These are phyloP conservation scores for Hibiscus tridactylites DNA, from an alignment of 345 rosid species.

Conservation along the genomic window DNA sequence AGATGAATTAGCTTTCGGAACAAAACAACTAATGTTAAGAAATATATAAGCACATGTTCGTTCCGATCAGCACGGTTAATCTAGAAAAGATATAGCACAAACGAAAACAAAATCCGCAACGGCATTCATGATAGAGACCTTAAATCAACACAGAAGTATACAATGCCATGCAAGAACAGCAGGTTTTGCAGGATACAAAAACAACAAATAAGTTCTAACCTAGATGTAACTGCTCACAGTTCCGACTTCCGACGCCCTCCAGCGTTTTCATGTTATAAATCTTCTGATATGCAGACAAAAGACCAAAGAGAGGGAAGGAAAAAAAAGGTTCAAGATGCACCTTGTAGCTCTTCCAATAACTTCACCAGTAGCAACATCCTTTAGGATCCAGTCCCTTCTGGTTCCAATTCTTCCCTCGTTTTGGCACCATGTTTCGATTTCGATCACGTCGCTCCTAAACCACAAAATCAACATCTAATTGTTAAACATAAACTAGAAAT, in stretches of 20 bases:
- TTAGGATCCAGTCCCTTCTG: constrained; percentile 88
- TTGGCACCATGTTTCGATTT: constrained; percentile 97
- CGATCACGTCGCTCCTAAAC: constrained; percentile 87
- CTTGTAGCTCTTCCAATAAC: constrained; percentile 94
- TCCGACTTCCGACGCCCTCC: not conserved
- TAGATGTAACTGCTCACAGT: not conserved
- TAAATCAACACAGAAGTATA: no score
- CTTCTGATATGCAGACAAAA: not conserved
- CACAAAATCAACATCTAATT: constrained; percentile 3
- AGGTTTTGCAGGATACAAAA: not conserved
- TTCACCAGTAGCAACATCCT: constrained; percentile 57
- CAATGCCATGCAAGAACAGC: not conserved
- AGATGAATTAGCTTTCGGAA: constrained; percentile 4
- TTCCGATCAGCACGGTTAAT: not conserved
- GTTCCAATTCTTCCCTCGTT: constrained; percentile 90
- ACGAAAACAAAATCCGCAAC: no score
- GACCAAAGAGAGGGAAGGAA: not conserved
- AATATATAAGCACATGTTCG: not conserved
- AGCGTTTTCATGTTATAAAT: not conserved
- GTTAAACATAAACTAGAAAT: not conserved
- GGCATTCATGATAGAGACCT: no score
- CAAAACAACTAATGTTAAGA: not conserved
- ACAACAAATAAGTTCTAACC: not conserved
- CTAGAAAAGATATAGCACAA: constrained; percentile 5
- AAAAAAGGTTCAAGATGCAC: constrained; percentile 22